Evolutionary conservation across 495 filamentous ascomycete genomes (phyloP), one percentile per base, ranked within the genome.

Genomic region (Talaromyces thailandensis): DNA sequence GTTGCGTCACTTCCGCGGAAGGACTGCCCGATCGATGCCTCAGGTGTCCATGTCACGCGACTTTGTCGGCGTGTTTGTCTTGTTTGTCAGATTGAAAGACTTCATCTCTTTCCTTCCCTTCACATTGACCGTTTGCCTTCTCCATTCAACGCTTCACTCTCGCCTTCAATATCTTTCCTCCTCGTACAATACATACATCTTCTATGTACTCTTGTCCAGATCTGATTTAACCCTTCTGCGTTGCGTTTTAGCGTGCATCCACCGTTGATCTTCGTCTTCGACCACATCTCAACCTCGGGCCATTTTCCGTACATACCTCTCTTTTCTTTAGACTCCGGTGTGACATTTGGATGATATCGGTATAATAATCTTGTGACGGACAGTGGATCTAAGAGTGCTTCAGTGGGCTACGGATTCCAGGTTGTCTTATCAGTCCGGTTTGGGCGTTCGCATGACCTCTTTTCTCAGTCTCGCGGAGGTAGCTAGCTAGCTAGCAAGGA

Each of bases 401-500:
- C 55, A 23, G 12, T 31, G 28, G 29, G n/a, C 5, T 32, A 16
- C 24, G 55, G 55, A 57, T 32, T 35, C 24, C 26, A 21, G 57
- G 45, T 63, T 59, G 35, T 55, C 23, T 48, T 43, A 32, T 61
- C 40, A 48, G 53, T 32, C 59, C 26, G 26, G 23, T 50, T 60
- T 57, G 64, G 66, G 64, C 60, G 64, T 68, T 68, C 68, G 66
- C 64, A 68, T 57, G 55, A 35, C 55, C 61, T 68, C 53, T 66
- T 53, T 68, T 64, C 73, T 74, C 69, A 65, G 68, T 77, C 71
- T 74, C 69, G 72, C 70, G 62, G 74, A 75, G 67, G 75, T 80
- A 80, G 77, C 75, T 79, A 79, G 76, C 76, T 79, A 80, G 70
- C 77, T 79, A 80, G 77, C 75, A 79, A 80, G 76, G 75, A 80